phyloP scores from a whole-genome alignment of 768 basidiomycete genomes.

The Epithele typhae region DNA sequence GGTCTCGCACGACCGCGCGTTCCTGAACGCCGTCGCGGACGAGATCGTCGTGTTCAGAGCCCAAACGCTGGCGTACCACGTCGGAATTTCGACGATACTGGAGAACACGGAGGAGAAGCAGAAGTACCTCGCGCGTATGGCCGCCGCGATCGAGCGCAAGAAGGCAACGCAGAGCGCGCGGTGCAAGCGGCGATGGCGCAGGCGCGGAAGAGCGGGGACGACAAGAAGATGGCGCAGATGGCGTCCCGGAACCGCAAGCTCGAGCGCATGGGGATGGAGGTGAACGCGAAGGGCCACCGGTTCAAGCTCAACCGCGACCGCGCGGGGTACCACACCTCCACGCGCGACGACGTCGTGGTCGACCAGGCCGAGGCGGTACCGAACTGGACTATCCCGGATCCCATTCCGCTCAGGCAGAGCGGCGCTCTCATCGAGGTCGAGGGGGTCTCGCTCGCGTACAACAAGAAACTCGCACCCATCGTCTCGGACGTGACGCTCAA shows the following conservation, averaged over 20 bases:
- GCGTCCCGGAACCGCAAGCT: constrained; percentile 7
- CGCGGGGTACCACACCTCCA: constrained; percentile 7
- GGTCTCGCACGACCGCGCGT: constrained; percentile 22
- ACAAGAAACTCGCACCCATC: constrained; percentile 7
- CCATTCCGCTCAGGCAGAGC: constrained; percentile 13
- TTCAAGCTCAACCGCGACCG: constrained; percentile 23
- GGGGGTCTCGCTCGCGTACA: constrained; percentile 12
- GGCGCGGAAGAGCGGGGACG: constrained; percentile 17
- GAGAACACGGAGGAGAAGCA: constrained; percentile 19
- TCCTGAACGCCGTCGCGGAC: constrained; percentile 19
- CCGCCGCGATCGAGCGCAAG: constrained; percentile 16
- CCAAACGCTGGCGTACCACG: constrained; percentile 18
- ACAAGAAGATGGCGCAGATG: constrained; percentile 17
- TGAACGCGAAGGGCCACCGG: constrained; percentile 18
- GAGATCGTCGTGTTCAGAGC: constrained; percentile 18
- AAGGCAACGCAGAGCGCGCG: constrained; percentile 17
- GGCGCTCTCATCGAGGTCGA: constrained; percentile 20
- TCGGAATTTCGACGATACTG: constrained; percentile 17
- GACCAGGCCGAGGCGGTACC: constrained; percentile 17
- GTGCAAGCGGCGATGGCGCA: constrained; percentile 16
- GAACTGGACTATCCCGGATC: constrained; percentile 16
- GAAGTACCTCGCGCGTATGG: constrained; percentile 15
- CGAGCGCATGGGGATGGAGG: constrained; percentile 20
- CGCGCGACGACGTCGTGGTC: constrained; percentile 11
- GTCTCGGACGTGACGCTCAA: constrained; percentile 16